These are phyloP conservation scores for Chytridium lagenaria DNA, from an alignment of 371 early-diverging fungal genomes.

Conservation along the genomic window DNA sequence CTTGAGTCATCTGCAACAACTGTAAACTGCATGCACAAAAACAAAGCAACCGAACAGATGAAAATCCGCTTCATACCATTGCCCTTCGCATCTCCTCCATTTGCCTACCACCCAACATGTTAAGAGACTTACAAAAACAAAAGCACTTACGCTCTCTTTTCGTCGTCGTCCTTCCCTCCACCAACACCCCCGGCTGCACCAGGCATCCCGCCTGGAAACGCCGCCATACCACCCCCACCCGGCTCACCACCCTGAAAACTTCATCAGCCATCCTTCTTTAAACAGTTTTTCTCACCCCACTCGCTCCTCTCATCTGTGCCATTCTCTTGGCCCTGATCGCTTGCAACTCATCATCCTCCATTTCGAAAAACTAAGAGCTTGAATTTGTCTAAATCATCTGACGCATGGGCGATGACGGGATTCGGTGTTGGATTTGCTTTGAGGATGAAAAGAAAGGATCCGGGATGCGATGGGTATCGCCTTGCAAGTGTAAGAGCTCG, in stretches of 20 bases:
- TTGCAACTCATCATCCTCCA: slow-evolving; percentile 79
- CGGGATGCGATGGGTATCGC: slow-evolving; percentile 21
- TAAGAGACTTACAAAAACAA: background rate
- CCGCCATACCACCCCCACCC: background rate
- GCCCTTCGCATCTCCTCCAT: slow-evolving; percentile 84
- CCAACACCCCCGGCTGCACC: slow-evolving; percentile 59
- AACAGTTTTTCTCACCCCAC: background rate
- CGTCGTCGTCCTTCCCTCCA: slow-evolving; percentile 53
- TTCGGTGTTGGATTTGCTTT: slow-evolving; percentile 45
- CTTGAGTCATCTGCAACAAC: slow-evolving; percentile 69
- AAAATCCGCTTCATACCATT: slow-evolving; percentile 74
- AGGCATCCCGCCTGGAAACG: slow-evolving; percentile 40
- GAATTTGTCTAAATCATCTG: background rate
- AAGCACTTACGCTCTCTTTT: slow-evolving; percentile 43
- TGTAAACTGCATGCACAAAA: slow-evolving; percentile 1
- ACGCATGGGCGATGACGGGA: slow-evolving; percentile 23
- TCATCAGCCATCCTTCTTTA: background rate
- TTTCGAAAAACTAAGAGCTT: slow-evolving; percentile 12
- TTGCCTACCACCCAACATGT: slow-evolving; percentile 52
- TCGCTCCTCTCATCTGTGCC: slow-evolving; percentile 65
- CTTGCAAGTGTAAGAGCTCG: slow-evolving; percentile 28
- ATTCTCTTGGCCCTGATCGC: slow-evolving; percentile 82
- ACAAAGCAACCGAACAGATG: too few species aligned
- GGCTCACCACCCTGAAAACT: background rate
- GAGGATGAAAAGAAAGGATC: slow-evolving; percentile 29